Conservation (phyloP, 352 stramenopile genomes). For the Bremia lactucae region DNA sequence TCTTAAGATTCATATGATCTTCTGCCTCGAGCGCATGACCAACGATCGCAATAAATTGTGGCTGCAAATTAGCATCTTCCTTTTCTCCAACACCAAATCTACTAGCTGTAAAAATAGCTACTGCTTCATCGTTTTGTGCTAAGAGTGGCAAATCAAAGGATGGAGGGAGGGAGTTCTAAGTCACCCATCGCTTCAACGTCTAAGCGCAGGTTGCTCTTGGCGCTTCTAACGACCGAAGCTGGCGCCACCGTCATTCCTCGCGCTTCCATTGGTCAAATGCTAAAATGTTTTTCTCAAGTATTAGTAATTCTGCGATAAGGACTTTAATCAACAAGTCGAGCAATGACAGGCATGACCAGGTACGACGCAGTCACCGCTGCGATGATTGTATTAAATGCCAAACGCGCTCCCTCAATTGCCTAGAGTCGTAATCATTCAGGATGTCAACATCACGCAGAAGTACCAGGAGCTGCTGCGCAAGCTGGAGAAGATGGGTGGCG, state of each 20-base stretch:
- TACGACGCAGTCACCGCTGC: conserved; percentile 6
- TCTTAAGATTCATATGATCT: not conserved
- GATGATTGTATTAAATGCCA: not conserved
- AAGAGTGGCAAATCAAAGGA: conserved; percentile 39
- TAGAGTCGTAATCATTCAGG: conserved; percentile 75
- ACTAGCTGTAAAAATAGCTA: not conserved
- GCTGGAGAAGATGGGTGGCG: conserved; percentile 66
- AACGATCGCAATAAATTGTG: not conserved
- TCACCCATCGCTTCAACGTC: conserved; percentile 43
- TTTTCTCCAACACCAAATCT: not conserved
- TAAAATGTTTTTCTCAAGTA: no score
- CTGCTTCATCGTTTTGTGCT: conserved; percentile 12
- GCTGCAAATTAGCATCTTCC: not conserved
- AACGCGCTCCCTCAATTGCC: not conserved
- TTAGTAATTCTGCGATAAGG: no score
- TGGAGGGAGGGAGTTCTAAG: conserved; percentile 30
- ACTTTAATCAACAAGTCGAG: not conserved
- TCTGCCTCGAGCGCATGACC: not conserved
- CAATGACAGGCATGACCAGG: conserved; percentile 71
- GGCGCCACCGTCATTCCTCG: conserved; percentile 35
- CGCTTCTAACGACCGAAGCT: conserved; percentile 38
- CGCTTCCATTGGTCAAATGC: conserved; percentile 11
- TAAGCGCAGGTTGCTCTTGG: conserved; percentile 31
- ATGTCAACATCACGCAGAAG: conserved; percentile 72
- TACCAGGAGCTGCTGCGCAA: conserved; percentile 84